These are phyloP conservation scores for Helminthosporium solani DNA, from an alignment of 2,329 filamentous ascomycete genomes.

Conservation along the genomic window DNA sequence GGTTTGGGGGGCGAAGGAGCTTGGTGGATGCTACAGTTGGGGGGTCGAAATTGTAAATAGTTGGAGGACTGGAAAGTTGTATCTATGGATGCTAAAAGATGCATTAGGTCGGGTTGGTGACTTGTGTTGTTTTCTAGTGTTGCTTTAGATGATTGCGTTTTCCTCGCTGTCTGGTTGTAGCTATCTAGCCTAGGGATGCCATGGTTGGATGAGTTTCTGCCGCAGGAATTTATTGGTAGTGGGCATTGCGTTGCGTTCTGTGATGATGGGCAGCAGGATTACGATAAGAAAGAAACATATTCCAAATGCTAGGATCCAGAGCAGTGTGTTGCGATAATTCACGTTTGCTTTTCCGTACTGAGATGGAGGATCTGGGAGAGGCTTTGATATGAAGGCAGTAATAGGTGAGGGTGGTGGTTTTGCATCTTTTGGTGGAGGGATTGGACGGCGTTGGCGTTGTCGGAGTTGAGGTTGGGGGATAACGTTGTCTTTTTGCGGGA, in stretches of 20 bases:
- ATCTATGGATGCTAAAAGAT: too few species aligned
- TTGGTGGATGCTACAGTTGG: conserved; percentile 33
- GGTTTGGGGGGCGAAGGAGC: conserved; percentile 51
- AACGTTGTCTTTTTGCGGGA: background rate
- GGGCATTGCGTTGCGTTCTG: conserved; percentile 32
- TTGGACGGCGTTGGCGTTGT: conserved; percentile 1
- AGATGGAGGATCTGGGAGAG: conserved; percentile 16
- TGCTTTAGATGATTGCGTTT: too few species aligned
- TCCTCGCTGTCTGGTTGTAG: too few species aligned
- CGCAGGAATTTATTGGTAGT: conserved; percentile 25
- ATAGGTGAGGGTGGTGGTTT: conserved; percentile 19
- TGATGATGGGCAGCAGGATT: conserved; percentile 26
- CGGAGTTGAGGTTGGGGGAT: background rate
- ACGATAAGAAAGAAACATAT: conserved; percentile 29
- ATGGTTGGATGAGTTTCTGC: background rate
- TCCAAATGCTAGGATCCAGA: conserved; percentile 19
- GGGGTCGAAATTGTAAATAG: conserved; percentile 38
- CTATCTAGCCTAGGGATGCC: background rate
- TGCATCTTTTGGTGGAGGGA: background rate
- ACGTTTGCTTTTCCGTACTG: background rate
- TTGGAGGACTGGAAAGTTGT: too few species aligned
- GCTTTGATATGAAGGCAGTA: conserved; percentile 9
- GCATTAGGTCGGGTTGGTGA: too few species aligned
- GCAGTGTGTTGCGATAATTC: conserved; percentile 3
- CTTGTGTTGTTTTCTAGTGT: too few species aligned